Evolutionary conservation across 75 land plant species (phyloP).

Genomic region (Ceratopteris richardii): DNA sequence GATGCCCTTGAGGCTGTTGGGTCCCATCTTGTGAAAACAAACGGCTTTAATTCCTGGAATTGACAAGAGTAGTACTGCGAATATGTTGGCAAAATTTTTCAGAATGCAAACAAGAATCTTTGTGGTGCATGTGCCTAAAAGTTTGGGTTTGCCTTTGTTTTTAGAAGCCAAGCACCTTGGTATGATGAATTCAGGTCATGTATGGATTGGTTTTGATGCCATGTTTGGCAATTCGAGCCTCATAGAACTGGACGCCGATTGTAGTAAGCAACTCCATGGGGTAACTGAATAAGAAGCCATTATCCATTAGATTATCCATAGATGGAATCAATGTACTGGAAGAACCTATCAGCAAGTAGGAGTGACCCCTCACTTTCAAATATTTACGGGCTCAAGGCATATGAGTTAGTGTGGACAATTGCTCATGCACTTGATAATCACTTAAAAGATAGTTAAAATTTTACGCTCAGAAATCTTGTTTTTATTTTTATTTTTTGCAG

Average conservation of each 20-base stretch:
- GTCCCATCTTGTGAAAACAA: constrained; percentile 17
- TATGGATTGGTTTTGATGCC: constrained; percentile 70
- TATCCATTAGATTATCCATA: constrained; percentile 30
- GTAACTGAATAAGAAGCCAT: constrained; percentile 57
- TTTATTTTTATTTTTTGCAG: no score
- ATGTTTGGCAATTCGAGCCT: constrained; percentile 31
- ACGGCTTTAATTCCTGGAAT: constrained; percentile 31
- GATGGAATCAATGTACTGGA: constrained; percentile 46
- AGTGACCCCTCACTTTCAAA: constrained; percentile 18
- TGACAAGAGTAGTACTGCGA: constrained; percentile 16
- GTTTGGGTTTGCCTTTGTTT: constrained; percentile 21
- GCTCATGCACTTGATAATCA: constrained; percentile 50
- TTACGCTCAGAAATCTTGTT: constrained; percentile 41
- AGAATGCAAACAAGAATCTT: constrained; percentile 44
- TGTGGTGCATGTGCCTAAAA: constrained; percentile 31
- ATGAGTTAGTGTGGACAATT: constrained; percentile 55
- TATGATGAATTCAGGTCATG: constrained; percentile 59
- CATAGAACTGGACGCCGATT: constrained; percentile 16
- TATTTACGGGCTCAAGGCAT: constrained; percentile 60
- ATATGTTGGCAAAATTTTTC: constrained; percentile 32
- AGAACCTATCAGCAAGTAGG: constrained; percentile 8
- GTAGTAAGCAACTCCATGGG: constrained; percentile 47
- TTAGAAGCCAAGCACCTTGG: constrained; percentile 38
- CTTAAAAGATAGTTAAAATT: constrained; percentile 34
- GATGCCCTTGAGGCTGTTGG: constrained; percentile 10